Evolutionary conservation across 1,284 basidiomycete species (phyloP).

Genomic region (Ceratobasidium sp.): DNA sequence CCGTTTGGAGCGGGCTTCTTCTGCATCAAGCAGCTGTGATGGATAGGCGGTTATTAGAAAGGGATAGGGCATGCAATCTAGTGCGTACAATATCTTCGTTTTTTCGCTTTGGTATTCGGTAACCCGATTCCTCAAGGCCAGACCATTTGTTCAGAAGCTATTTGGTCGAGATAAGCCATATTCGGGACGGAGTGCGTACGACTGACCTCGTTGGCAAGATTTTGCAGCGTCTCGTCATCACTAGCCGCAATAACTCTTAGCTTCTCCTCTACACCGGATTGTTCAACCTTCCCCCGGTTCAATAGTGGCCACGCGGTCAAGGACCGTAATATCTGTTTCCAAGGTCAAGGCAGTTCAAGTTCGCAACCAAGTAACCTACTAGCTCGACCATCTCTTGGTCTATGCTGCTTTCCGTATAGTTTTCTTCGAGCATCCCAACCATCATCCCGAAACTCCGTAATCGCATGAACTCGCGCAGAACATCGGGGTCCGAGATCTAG

Average conservation of each 20-base stretch:
- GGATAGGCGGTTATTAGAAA: not conserved
- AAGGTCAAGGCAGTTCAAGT: slow-evolving; percentile 49
- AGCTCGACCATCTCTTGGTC: slow-evolving; percentile 75
- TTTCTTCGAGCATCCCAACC: slow-evolving; percentile 87
- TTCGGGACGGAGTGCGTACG: not conserved
- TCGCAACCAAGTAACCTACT: slow-evolving; percentile 63
- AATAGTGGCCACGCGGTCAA: slow-evolving; percentile 89
- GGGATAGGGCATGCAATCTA: too few species aligned
- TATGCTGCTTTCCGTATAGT: slow-evolving; percentile 51
- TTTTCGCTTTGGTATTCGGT: slow-evolving; percentile 84
- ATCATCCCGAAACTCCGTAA: slow-evolving; percentile 94
- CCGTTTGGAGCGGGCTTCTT: slow-evolving; percentile 37
- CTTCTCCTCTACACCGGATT: slow-evolving; percentile 78
- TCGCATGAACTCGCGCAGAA: slow-evolving; percentile 88
- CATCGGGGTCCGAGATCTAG: slow-evolving; percentile 64
- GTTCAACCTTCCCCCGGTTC: slow-evolving; percentile 92
- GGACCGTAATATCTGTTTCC: slow-evolving; percentile 60
- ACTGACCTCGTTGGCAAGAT: slow-evolving; percentile 68
- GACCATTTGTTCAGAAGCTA: slow-evolving; percentile 81
- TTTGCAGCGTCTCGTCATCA: slow-evolving; percentile 66
- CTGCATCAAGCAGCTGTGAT: slow-evolving; percentile 32
- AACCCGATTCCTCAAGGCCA: slow-evolving; percentile 71
- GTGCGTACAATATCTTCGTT: slow-evolving; percentile 46
- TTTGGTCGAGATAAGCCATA: slow-evolving; percentile 1
- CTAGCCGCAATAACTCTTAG: slow-evolving; percentile 67